These are phyloP conservation scores for Scedosporium minutisporum DNA, from an alignment of 2,329 filamentous ascomycete species.

Conservation along the genomic window DNA sequence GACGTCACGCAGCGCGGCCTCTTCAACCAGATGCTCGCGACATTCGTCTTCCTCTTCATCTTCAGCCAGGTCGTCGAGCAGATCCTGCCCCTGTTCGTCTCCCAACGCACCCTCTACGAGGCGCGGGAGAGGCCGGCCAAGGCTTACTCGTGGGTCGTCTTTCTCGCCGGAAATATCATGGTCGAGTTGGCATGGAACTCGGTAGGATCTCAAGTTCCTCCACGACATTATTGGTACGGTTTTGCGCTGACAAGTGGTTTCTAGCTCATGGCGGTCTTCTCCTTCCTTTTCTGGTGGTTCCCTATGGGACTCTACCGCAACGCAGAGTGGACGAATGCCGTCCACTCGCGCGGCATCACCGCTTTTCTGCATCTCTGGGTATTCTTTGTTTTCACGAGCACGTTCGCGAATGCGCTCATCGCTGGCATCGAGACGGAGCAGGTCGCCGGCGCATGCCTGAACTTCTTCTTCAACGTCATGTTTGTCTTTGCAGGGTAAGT, in stretches of 20 bases:
- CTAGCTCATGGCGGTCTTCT: conserved; percentile 42
- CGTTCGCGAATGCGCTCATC: conserved; percentile 56
- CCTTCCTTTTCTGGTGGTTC: conserved; percentile 60
- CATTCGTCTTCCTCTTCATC: conserved; percentile 63
- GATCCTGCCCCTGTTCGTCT: conserved; percentile 62
- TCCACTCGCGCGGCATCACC: conserved; percentile 39
- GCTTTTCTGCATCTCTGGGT: conserved; percentile 54
- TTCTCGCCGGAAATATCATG: conserved; percentile 49
- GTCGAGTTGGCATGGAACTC: conserved; percentile 62
- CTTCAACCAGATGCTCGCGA: conserved; percentile 61
- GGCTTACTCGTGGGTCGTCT: conserved; percentile 58
- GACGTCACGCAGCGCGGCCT: conserved; percentile 53
- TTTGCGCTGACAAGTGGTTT: too few species aligned
- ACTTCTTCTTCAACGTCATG: conserved; percentile 53
- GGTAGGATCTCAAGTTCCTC: too few species aligned
- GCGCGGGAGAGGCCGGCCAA: conserved; percentile 58
- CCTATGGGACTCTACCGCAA: conserved; percentile 55
- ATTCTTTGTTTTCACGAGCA: conserved; percentile 57
- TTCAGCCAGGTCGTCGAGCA: conserved; percentile 57
- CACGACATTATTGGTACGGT: too few species aligned
- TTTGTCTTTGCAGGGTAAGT: conserved; percentile 44
- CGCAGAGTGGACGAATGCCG: conserved; percentile 38
- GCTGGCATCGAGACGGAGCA: conserved; percentile 54
- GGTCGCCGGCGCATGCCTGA: conserved; percentile 54
- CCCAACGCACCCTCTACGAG: conserved; percentile 61